A percentile compares a stretch with the other conserved stretches of the same genome.
Conservation (phyloP, 1,284 basidiomycete genomes). For the Heliocybe sulcata region DNA sequence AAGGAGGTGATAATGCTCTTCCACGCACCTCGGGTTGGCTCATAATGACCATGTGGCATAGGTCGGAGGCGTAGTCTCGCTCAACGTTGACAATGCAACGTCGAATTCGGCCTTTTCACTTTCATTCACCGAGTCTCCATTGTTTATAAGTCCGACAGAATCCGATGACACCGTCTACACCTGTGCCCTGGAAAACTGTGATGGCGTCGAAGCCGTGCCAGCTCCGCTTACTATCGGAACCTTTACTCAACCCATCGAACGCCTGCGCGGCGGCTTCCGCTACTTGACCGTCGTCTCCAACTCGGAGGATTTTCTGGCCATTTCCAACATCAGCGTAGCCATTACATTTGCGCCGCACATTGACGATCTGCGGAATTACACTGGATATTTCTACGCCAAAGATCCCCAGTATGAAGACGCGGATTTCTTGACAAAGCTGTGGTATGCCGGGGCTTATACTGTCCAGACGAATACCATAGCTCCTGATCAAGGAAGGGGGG, state of each 20-base stretch:
- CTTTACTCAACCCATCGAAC: neutral
- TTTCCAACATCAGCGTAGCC: neutral
- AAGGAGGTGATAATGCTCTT: constrained; percentile 32
- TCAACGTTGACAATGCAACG: constrained; percentile 26
- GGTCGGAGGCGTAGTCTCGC: constrained; percentile 37
- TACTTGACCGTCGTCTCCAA: neutral
- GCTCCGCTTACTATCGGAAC: neutral
- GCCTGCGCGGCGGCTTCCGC: neutral
- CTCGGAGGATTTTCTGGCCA: neutral
- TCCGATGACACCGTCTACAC: constrained; percentile 36
- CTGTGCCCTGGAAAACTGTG: constrained; percentile 28
- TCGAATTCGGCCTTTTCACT: constrained; percentile 30
- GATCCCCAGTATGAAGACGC: constrained; percentile 28
- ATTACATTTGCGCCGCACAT: neutral
- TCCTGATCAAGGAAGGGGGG: constrained; percentile 41
- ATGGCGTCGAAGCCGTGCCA: constrained; percentile 33
- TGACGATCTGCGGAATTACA: neutral
- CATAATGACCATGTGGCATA: neutral
- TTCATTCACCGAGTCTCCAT: constrained; percentile 40
- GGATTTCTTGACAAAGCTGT: constrained; percentile 51
- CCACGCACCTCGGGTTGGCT: too few species aligned
- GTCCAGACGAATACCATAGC: constrained; percentile 54
- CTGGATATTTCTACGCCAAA: neutral
- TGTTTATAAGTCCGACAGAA: constrained; percentile 33
- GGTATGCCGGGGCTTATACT: constrained; percentile 58